These are phyloP conservation scores for Helianthus annuus DNA, from an alignment of 129 eudicot genomes.

Conservation along the genomic window DNA sequence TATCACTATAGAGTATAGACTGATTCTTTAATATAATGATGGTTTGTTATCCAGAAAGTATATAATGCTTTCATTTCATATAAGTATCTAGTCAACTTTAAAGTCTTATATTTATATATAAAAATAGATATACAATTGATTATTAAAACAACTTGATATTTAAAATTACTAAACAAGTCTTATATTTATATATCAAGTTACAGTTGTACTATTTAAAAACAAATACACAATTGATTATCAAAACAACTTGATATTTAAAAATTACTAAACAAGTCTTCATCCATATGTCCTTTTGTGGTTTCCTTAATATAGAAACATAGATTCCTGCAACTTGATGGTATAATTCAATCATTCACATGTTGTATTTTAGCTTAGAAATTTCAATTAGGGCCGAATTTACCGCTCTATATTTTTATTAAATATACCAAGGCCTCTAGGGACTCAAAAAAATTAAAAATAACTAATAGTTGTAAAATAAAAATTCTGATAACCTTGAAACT, in stretches of 20 bases:
- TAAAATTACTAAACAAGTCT: neutral
- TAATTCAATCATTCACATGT: slow-evolving; percentile 4
- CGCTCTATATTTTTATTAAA: too few relatives aligned
- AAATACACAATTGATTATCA: neutral
- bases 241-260: neutral
- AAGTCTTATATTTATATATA: neutral
- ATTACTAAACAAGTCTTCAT: neutral
- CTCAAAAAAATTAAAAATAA: too few relatives aligned
- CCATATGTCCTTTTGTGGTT: neutral
- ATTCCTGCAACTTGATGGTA: slow-evolving; percentile 4
- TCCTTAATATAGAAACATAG: neutral
- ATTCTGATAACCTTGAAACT: too few relatives aligned
- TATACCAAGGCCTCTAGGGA: too few relatives aligned
- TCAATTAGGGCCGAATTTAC: too few relatives aligned
- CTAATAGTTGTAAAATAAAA: too few relatives aligned
- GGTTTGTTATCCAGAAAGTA: neutral
- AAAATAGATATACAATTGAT: neutral
- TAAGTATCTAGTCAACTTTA: neutral
- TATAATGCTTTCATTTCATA: neutral
- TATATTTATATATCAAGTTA: neutral
- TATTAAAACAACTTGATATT: neutral
- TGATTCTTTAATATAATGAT: neutral
- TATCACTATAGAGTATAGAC: neutral
- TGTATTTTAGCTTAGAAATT: neutral
- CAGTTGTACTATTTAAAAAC: neutral